Base-by-base conservation (phyloP, 768 basidiomycete genomes). In the Candolleomyces eurysporus region DNA sequence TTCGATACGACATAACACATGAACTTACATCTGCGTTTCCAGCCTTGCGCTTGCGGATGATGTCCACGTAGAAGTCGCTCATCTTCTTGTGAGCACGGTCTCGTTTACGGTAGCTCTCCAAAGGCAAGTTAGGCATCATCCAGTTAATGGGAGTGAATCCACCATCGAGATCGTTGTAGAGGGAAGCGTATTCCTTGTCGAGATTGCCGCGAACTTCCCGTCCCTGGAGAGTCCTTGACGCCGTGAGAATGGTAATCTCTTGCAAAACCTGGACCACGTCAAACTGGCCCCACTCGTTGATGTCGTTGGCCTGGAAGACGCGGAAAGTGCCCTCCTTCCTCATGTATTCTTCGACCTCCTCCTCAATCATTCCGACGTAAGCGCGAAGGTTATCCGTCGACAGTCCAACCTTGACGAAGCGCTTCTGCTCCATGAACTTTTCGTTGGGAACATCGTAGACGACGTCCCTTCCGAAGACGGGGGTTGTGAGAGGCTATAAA, bases 401-500 rank as follows among this genome's bases (percentile, higher is more conserved):
- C 19, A 99, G 86, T 26, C 97, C 96, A 63, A 95, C 88, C 78
- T 99, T 99, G 75, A 98, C 90, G 70, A 98, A 98, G 72, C 90
- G 91, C 82, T 99, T 99, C 74, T 99, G 97, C 69, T 99, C 95
- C 96, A 99, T 98, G 75, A 99, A 88, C 49, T 91, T 77, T 52
- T 96, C 92, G 73, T 98, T 98, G 32, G 97, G 96, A 56, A 92
- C 88, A 67, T 98, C 97, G 72, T 98, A 99, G 10, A 98, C 96
- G 50, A 99, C 97, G 51, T 93, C 96, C 70, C 94, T 94, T 48
- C 97, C 97, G 69, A 99, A 99, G 13, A 98, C 88, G 4, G 96
- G 96, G 0, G 91, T 96, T 0, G 95, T 96, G 49, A 96, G 76
- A 70, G 92, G 90, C 94, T 96, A 66, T 14, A 26, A 50, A 58